Evolutionary conservation across 2,329 filamentous ascomycete genomes (phyloP), one percentile per base, ranked within the genome.

Genomic region (Ceratocystis huliohia): DNA sequence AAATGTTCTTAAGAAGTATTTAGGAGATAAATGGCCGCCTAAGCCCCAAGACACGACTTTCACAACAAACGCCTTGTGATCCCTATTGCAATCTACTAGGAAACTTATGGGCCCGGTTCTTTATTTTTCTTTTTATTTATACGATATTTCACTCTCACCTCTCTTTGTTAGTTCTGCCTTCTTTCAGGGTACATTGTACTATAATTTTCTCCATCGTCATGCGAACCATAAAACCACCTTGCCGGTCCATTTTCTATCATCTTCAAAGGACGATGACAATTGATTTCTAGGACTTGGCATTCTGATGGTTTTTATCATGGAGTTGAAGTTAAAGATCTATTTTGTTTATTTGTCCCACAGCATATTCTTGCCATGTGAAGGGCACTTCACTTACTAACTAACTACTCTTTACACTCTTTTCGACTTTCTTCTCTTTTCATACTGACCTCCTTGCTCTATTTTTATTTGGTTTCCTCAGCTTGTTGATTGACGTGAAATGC

Each of bases 1-100:
- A 73, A 84, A 81, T 50, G 88, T 91, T 64, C 81, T 93, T 77
- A 82, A 79, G 69, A 85, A 85, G 73, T 86, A 85, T 70, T 79
- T 85, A 70, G 79, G 81, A 72, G 76, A 77, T 69, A 74, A 77
- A 25, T 69, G 65, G 56, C 56, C 56, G 30, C 56, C 56, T 15
- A 59, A 59, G 30, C 28, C 5, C 13, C 2, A 33, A 25, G 56
- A 33, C 28, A 59, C 56, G 1, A 37, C 15, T 3, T 8, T 5
- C 30, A 20, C 45, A n/a, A n/a, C 62, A 10, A 8, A 22, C 17
- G 2, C 22, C 6, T 30, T 20, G 25, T 59, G 17, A 59, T 5
- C 28, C 37, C 37, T 13, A 3, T 15, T 28, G 2, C 4, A 57
- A 13, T 17, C 17, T n/a, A 13, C 56, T 20, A 17, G 15, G 10